Conservation (phyloP, 208 protist species). For the Leptomonas seymouri region DNA sequence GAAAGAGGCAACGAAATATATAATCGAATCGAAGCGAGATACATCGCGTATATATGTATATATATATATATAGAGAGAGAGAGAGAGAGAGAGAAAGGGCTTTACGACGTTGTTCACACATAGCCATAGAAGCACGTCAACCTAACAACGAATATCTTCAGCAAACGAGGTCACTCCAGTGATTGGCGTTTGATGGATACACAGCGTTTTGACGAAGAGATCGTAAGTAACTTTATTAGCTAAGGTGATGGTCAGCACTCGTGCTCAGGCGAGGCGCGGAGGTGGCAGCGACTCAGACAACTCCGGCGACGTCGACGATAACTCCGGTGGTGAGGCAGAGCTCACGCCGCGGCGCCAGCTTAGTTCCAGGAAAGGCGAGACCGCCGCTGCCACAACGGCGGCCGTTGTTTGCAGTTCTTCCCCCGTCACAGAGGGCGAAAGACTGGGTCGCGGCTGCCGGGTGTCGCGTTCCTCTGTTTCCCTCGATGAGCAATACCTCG, state of each 20-base stretch:
- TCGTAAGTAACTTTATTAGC: too few relatives aligned
- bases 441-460: slow-evolving; percentile 69
- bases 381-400: not conserved
- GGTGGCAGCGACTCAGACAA: slow-evolving; percentile 12
- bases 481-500: slow-evolving; percentile 58
- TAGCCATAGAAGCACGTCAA: too few relatives aligned
- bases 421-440: slow-evolving; percentile 19
- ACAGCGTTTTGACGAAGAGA: too few relatives aligned
- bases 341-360: not conserved
- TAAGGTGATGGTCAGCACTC: slow-evolving; percentile 27
- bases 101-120: not conserved
- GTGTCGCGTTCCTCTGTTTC: slow-evolving; percentile 36
- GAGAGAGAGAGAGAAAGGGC: not conserved
- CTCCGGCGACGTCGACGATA: slow-evolving; percentile 16
- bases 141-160: too few relatives aligned
- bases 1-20: too few relatives aligned
- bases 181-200: too few relatives aligned
- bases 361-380: not conserved
- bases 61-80: too few relatives aligned
- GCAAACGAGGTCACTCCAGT: too few relatives aligned
- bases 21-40: too few relatives aligned
- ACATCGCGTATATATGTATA: too few relatives aligned
- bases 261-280: slow-evolving; percentile 18
- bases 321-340: slow-evolving; percentile 7
- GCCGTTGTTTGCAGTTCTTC: too few relatives aligned